phyloP scores from a whole-genome alignment of 1,139 yeast species.

The Cylindricascospora bacillispora region DNA sequence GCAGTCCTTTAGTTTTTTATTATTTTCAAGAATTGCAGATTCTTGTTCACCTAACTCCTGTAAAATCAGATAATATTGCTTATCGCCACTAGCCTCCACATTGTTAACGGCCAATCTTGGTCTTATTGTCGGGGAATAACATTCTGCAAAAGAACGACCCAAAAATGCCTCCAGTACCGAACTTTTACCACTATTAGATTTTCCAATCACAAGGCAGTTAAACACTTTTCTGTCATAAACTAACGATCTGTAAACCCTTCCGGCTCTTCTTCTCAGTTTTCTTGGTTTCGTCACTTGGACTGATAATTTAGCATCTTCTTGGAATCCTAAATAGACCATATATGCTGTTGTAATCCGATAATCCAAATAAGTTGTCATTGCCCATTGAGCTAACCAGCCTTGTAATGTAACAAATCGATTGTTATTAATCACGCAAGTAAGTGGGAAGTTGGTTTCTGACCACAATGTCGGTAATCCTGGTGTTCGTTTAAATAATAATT shows the following conservation, averaged over 20 bases:
- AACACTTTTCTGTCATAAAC: constrained; percentile 81
- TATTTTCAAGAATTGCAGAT: constrained; percentile 66
- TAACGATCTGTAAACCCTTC: constrained; percentile 52
- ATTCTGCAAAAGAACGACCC: constrained; percentile 57
- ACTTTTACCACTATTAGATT: constrained; percentile 75
- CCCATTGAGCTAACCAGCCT: constrained; percentile 99
- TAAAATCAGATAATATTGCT: constrained; percentile 80
- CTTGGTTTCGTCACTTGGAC: constrained; percentile 74
- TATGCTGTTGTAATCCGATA: constrained; percentile 76
- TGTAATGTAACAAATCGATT: constrained; percentile 82
- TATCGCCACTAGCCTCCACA: constrained; percentile 90
- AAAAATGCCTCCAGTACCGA: constrained; percentile 72
- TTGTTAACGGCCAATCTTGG: constrained; percentile 81
- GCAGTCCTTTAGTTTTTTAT: constrained; percentile 62
- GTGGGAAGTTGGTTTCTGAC: constrained; percentile 77
- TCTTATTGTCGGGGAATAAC: constrained; percentile 69
- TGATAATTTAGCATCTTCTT: constrained; percentile 40
- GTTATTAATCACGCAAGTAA: constrained; percentile 78
- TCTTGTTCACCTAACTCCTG: constrained; percentile 87
- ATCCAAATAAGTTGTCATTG: constrained; percentile 83
- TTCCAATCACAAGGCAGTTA: constrained; percentile 79
- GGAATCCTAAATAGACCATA: constrained; percentile 81
- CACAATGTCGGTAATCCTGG: constrained; percentile 86
- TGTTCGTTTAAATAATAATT: constrained; percentile 64
- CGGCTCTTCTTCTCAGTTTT: constrained; percentile 48